A percentile compares a stretch with the other conserved stretches of the same genome.
Evolutionary conservation across 352 stramenopile genomes (phyloP).

Genomic region (Thalassiosira hispida): DNA sequence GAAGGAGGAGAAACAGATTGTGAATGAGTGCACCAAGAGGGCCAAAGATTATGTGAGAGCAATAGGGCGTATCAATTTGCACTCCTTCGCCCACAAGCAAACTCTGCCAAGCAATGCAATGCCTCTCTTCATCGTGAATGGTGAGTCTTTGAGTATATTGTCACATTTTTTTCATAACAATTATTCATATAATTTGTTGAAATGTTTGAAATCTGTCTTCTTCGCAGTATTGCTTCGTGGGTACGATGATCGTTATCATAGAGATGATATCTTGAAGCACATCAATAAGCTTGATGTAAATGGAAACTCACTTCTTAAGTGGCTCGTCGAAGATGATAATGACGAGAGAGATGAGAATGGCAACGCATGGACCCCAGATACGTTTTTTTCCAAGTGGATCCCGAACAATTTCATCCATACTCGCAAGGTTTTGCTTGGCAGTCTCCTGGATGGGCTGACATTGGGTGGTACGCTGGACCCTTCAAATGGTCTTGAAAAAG

Average conservation of each 20-base stretch:
- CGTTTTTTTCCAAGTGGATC: conserved; percentile 1
- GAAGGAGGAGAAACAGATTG: neutral
- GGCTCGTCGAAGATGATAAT: neutral
- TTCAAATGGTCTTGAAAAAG: conserved; percentile 9
- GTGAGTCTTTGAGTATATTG: neutral
- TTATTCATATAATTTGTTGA: neutral
- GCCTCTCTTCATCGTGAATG: conserved; percentile 9
- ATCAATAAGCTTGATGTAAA: neutral
- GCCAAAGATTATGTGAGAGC: conserved; percentile 11
- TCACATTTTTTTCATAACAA: neutral
- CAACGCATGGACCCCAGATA: neutral
- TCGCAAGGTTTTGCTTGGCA: conserved; percentile 16
- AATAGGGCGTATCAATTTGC: conserved; percentile 11
- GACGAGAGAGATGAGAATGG: conserved; percentile 4
- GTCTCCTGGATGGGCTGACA: conserved; percentile 6
- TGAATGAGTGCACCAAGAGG: neutral
- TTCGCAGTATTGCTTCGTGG: conserved; percentile 9
- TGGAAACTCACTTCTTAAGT: too few relatives aligned
- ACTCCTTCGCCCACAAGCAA: conserved; percentile 12
- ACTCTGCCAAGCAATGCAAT: conserved; percentile 10
- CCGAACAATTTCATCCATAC: neutral
- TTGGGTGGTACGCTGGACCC: neutral
- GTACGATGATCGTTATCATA: conserved; percentile 7
- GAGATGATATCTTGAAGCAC: conserved; percentile 5
- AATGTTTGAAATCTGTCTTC: neutral